Evolutionary conservation across 1,139 yeast genomes (phyloP).

Genomic region (Candida freyschussii): DNA sequence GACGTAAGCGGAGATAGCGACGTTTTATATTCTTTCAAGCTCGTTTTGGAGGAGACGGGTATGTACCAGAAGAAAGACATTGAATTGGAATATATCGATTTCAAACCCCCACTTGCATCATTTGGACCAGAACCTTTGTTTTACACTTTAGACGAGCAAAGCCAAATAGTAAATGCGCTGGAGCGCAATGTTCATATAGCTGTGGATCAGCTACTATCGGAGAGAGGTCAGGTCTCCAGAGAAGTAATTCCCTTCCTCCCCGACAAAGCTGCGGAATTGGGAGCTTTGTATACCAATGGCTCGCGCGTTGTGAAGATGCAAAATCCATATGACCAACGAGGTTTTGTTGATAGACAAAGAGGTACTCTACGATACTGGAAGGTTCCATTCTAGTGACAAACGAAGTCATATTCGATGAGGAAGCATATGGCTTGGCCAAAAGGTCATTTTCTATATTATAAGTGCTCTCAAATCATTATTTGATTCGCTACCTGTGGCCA

Average conservation of each 20-base stretch:
- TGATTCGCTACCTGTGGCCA: too few species aligned
- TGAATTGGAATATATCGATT: slow-evolving; percentile 53
- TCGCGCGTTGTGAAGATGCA: slow-evolving; percentile 14
- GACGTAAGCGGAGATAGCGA: slow-evolving; percentile 28
- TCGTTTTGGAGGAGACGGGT: slow-evolving; percentile 59
- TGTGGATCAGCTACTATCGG: slow-evolving; percentile 7
- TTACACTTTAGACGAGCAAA: slow-evolving; percentile 4
- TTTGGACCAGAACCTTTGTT: slow-evolving; percentile 3
- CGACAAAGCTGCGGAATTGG: neutral
- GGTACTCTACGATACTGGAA: slow-evolving; percentile 11
- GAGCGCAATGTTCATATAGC: slow-evolving; percentile 10
- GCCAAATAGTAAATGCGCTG: too few species aligned
- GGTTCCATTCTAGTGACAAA: slow-evolving; percentile 14
- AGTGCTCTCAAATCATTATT: slow-evolving; percentile 1
- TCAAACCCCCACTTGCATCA: slow-evolving; percentile 27
- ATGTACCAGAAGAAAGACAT: slow-evolving; percentile 52
- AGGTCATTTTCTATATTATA: neutral
- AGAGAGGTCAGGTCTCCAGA: too few species aligned
- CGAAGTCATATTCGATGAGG: too few species aligned
- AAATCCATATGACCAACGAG: slow-evolving; percentile 12
- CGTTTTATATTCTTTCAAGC: slow-evolving; percentile 30
- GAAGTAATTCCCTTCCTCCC: too few species aligned
- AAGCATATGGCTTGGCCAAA: too few species aligned
- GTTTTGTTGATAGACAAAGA: slow-evolving; percentile 5
- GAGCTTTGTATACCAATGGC: slow-evolving; percentile 5